A percentile compares a stretch with the other conserved stretches of the same genome.
Conservation (phyloP, 1,139 yeast genomes). For the Kazachstania sp. region DNA sequence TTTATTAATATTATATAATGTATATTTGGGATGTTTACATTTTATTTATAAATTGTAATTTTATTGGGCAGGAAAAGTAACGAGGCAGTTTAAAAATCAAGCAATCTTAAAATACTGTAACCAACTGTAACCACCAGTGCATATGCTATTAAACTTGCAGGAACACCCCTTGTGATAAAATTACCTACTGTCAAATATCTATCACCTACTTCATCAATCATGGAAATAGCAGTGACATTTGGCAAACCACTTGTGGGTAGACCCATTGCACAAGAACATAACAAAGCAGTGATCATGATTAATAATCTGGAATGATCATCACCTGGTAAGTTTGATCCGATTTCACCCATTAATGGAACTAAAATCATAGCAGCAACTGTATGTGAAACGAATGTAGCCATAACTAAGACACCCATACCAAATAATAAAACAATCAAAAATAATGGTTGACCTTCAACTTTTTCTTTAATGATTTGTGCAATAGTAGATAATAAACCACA, state of each 20-base stretch:
- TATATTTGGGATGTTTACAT: not conserved
- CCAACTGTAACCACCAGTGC: conserved; percentile 69
- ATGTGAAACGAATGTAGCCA: conserved; percentile 92
- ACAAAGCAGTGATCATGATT: conserved; percentile 74
- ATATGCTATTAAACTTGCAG: conserved; percentile 69
- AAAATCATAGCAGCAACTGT: conserved; percentile 92
- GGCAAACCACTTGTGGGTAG: conserved; percentile 96
- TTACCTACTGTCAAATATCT: conserved; percentile 76
- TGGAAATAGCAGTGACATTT: conserved; percentile 87
- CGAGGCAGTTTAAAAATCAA: conserved; percentile 36
- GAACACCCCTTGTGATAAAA: conserved; percentile 82
- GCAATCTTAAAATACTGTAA: conserved; percentile 55
- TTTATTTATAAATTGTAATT: not conserved
- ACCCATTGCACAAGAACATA: conserved; percentile 93
- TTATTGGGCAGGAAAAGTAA: not conserved
- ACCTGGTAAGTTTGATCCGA: conserved; percentile 61
- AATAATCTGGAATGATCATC: conserved; percentile 43
- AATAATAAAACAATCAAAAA: conserved; percentile 66
- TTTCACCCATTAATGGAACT: conserved; percentile 78
- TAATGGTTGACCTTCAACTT: conserved; percentile 52
- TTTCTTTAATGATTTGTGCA: conserved; percentile 57
- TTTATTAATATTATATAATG: not conserved
- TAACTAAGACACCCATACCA: conserved; percentile 66
- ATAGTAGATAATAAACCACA: conserved; percentile 77
- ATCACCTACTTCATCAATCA: conserved; percentile 83